Conservation (phyloP, 805 yeast genomes). For the Ascoidea tarda region DNA sequence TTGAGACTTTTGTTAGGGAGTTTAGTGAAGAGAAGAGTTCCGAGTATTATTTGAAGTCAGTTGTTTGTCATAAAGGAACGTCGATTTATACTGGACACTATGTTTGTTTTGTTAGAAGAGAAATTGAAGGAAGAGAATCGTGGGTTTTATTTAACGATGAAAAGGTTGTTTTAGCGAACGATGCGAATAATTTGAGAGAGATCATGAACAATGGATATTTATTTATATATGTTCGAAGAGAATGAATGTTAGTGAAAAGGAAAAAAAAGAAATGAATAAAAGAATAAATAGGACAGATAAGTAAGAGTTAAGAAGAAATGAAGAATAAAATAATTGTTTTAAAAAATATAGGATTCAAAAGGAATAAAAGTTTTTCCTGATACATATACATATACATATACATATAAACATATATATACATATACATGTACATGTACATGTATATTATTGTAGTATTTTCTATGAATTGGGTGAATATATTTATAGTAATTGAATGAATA, state of each 20-base stretch:
- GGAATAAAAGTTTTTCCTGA: too few species aligned
- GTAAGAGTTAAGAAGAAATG: too few species aligned
- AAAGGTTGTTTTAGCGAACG: conserved; percentile 53
- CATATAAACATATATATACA: too few species aligned
- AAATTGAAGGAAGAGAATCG: conserved; percentile 20
- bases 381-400: too few species aligned
- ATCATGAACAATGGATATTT: conserved; percentile 31
- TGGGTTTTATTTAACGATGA: conserved; percentile 89
- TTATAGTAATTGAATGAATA: neutral
- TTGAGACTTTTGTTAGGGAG: conserved; percentile 1
- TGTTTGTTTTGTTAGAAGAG: conserved; percentile 55
- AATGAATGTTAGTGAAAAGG: neutral
- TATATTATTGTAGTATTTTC: too few species aligned
- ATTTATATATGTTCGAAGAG: conserved; percentile 21
- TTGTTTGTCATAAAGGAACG: conserved; percentile 80
- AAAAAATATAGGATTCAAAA: too few species aligned
- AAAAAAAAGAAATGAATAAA: too few species aligned
- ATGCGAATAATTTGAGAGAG: conserved; percentile 16
- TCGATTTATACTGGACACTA: conserved; percentile 90
- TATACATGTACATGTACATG: too few species aligned
- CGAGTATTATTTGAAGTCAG: conserved; percentile 39
- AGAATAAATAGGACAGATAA: too few species aligned
- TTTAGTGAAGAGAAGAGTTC: conserved; percentile 14
- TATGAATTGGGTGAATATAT: too few species aligned
- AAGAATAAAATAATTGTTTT: too few species aligned